These are phyloP conservation scores for Fusarium sp. DNA, from an alignment of 2,329 filamentous ascomycete species.

Conservation along the genomic window DNA sequence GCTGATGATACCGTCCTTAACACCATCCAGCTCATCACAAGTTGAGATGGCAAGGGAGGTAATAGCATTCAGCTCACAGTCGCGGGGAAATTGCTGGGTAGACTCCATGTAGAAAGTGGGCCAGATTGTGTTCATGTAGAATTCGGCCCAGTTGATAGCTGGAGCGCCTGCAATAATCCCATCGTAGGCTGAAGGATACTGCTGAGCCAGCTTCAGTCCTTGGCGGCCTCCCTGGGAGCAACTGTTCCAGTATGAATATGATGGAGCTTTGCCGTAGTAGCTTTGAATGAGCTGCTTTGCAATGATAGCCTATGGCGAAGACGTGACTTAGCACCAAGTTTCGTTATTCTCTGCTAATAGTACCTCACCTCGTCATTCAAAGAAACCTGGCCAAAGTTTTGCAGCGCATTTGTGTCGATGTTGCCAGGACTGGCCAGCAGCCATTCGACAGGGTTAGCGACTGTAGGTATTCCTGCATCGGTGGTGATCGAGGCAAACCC, in stretches of 20 bases:
- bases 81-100: conserved; percentile 10
- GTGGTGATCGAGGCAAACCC: conserved; percentile 30
- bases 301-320: not conserved
- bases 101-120: conserved; percentile 12
- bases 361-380: not conserved
- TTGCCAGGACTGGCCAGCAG: conserved; percentile 19
- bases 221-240: conserved; percentile 33
- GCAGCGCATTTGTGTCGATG: conserved; percentile 20
- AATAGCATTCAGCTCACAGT: conserved; percentile 11
- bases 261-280: not conserved
- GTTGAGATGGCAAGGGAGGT: not conserved
- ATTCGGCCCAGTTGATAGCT: not conserved
- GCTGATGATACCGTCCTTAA: not conserved
- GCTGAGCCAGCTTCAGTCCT: conserved; percentile 1
- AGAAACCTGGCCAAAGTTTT: conserved; percentile 21
- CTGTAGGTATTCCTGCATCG: conserved; percentile 15
- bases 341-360: no score
- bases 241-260: conserved; percentile 28
- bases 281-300: not conserved
- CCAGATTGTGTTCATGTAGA: conserved; percentile 8
- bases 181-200: conserved; percentile 2
- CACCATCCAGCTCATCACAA: not conserved
- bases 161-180: not conserved
- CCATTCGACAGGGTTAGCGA: not conserved
- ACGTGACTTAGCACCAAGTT: no score